Base-by-base conservation (phyloP, 495 filamentous ascomycete genomes). In the Penicillium diatomitis region DNA sequence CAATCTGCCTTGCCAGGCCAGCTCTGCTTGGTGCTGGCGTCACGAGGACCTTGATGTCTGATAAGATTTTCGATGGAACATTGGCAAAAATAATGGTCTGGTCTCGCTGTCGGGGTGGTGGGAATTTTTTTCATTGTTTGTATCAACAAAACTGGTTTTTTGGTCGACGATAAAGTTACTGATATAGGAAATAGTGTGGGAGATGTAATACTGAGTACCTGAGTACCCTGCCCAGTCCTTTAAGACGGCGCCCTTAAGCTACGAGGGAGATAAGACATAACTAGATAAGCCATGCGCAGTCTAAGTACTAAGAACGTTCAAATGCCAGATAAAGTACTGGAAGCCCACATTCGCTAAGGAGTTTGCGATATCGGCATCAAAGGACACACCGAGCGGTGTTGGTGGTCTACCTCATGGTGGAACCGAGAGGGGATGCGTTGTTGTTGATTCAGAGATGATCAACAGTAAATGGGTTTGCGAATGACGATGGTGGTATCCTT, bases 61-160 rank as follows among this genome's bases (percentile, higher is more conserved):
- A 90, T 50, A 8, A 88, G 39, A 53, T 82, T 82, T 47, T 91
- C 91, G 5, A 94, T 44, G 31, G 79, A 60, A 95, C 88, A 77
- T 97, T 97, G 37, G 79, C 83, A 0, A 86, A 80, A 47, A 91
- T 90, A 36, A 90, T 54, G 37, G 86, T 92, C 70, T 97, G 90
- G 72, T 95, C 87, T 79, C 85, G 32, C 90, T 90, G 5, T 77
- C 64, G 11, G 72, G 62, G 52, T 90, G 86, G 66, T 90, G 71
- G 6, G 81, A 73, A n/a, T n/a, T n/a, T n/a, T n/a, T n/a, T n/a
- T n/a, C n/a, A 63, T 88, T 71, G 68, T 95, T 86, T 55, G 78
- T 72, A 35, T 85, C 80, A 44, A 87, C 71, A 40, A 80, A 82
- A 38, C 87, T 90, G 4, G 83, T 78, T 41, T 81, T 69, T 27